Conservation (phyloP, 2,329 filamentous ascomycete genomes). For the Colletotrichum viniferum region DNA sequence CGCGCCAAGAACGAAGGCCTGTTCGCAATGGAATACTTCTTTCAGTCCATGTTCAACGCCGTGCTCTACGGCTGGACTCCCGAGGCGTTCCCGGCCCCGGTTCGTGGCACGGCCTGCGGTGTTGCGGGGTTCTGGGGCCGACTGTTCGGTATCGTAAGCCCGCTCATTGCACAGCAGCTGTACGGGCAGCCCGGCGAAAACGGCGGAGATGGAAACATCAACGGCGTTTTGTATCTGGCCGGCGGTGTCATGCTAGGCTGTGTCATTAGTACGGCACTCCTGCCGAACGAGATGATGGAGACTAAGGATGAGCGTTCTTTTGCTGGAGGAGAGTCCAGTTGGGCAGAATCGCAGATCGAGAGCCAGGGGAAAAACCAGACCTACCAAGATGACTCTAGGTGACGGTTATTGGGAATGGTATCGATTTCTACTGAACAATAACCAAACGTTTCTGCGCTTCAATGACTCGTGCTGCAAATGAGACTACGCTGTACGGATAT, state of each 20-base stretch:
- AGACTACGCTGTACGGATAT: neutral
- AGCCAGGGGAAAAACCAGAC: neutral
- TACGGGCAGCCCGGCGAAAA: constrained; percentile 30
- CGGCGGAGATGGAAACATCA: constrained; percentile 27
- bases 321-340: neutral
- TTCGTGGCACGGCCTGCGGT: constrained; percentile 57
- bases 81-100: constrained; percentile 42
- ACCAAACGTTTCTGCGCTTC: neutral
- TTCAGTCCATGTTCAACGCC: constrained; percentile 28
- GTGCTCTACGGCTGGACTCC: constrained; percentile 23
- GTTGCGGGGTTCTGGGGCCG: constrained; percentile 64
- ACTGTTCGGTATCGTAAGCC: constrained; percentile 61
- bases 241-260: constrained; percentile 54
- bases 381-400: neutral
- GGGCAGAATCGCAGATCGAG: neutral
- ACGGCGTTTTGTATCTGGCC: neutral
- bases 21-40: constrained; percentile 33
- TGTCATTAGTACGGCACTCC: constrained; percentile 51
- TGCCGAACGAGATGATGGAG: constrained; percentile 46
- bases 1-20: constrained; percentile 29
- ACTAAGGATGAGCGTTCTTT: constrained; percentile 31
- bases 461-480: neutral
- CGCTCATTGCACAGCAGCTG: constrained; percentile 56
- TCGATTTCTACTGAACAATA: neutral
- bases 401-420: accelerated